These are phyloP conservation scores for Diaporthe sp. DNA, from an alignment of 2,329 filamentous ascomycete genomes.

Conservation along the genomic window DNA sequence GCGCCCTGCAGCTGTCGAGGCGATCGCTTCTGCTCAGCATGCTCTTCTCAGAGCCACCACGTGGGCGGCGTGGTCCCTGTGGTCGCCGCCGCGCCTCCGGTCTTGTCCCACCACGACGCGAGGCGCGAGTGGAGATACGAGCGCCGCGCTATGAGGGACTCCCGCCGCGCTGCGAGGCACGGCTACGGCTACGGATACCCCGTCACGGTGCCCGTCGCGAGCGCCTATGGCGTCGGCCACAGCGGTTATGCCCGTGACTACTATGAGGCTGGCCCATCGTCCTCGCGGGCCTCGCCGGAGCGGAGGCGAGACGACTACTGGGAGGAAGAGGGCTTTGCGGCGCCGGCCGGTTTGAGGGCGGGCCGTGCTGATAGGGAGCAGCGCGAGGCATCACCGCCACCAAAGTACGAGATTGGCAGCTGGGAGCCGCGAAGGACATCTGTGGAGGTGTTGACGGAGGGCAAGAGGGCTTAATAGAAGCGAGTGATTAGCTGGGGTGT, in stretches of 20 bases:
- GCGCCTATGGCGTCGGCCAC: background rate
- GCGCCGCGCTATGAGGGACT: constrained; percentile 35
- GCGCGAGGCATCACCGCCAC: constrained; percentile 25
- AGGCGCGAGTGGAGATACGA: constrained; percentile 37
- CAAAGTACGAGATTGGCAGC: constrained; percentile 33
- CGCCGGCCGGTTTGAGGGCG: background rate
- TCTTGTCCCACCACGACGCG: constrained; percentile 28
- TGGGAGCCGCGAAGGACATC: constrained; percentile 8
- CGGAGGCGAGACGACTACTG: background rate
- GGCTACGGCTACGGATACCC: constrained; percentile 20
- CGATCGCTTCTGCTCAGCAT: background rate
- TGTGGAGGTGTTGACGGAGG: constrained; percentile 20
- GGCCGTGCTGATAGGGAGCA: background rate
- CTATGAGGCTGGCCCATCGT: background rate
- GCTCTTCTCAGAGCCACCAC: background rate
- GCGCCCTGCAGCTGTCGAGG: constrained; percentile 14
- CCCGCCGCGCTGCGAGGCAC: constrained; percentile 29
- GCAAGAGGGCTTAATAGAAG: constrained; percentile 5
- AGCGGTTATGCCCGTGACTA: background rate
- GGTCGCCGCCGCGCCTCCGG: background rate
- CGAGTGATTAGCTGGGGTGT: background rate
- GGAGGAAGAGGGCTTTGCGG: background rate
- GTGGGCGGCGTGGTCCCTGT: background rate
- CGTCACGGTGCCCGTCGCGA: constrained; percentile 11
- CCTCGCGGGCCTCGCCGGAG: background rate